phyloP scores from a whole-genome alignment of 768 basidiomycete genomes.

The Sutorius australiensis region DNA sequence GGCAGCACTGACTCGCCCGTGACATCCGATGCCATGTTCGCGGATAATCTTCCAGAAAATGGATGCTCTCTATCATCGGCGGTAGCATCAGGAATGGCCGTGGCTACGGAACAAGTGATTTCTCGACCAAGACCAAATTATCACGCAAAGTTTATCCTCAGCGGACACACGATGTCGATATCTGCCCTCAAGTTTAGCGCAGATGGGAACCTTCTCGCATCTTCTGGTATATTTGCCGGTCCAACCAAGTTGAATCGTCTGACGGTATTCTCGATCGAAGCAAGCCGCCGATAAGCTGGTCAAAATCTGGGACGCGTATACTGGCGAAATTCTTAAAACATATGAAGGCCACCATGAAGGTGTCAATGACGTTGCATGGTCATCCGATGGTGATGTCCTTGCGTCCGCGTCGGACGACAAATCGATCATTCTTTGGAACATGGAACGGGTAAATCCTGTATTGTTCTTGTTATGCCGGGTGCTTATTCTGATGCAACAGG shows the following conservation, averaged over 20 bases:
- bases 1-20: conserved; percentile 4
- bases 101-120: conserved; percentile 3
- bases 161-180: conserved; percentile 80
- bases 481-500: conserved; percentile 34
- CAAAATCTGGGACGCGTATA: conserved; percentile 75
- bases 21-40: conserved; percentile 7
- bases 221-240: conserved; percentile 60
- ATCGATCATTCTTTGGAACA: conserved; percentile 80
- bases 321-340: conserved; percentile 70
- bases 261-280: conserved; percentile 36
- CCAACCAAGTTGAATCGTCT: conserved; percentile 5
- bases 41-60: conserved; percentile 5
- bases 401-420: conserved; percentile 95
- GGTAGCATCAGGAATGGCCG: not conserved
- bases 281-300: conserved; percentile 81
- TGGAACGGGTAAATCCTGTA: conserved; percentile 50
- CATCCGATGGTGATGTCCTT: conserved; percentile 72
- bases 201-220: conserved; percentile 77
- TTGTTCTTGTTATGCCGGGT: not conserved
- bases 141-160: conserved; percentile 56
- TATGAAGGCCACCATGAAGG: conserved; percentile 74
- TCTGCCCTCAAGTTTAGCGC: conserved; percentile 88
- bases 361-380: conserved; percentile 90
- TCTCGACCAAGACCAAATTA: conserved; percentile 44
- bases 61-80: not conserved